Percentiles rank a stretch among this genome's conserved stretches.
Evolutionary conservation across 768 basidiomycete genomes (phyloP).

Genomic region (Mycena polygramma): DNA sequence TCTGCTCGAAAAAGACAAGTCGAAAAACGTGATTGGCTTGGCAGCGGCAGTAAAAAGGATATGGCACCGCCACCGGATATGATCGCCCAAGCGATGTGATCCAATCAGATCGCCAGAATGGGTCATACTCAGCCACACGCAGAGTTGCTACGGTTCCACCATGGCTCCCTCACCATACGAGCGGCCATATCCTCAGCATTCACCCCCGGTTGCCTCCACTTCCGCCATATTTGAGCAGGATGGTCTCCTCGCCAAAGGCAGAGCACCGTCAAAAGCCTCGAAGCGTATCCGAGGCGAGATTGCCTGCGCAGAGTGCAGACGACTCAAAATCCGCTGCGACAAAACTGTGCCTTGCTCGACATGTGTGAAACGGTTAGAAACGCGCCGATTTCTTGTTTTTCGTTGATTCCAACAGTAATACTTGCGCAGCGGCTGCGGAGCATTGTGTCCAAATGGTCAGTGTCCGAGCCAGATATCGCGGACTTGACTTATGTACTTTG

Average conservation of each 20-base stretch:
- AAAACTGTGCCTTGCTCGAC: slow-evolving; percentile 58
- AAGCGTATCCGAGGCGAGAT: slow-evolving; percentile 53
- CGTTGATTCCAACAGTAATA: neutral
- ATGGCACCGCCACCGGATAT: neutral
- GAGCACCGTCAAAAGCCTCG: slow-evolving; percentile 50
- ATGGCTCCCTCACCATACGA: slow-evolving; percentile 32
- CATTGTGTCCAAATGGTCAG: slow-evolving; percentile 66
- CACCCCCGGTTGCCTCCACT: slow-evolving; percentile 6
- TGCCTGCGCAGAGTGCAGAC: slow-evolving; percentile 53
- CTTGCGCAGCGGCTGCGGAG: slow-evolving; percentile 53
- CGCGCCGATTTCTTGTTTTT: neutral
- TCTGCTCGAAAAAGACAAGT: too few species aligned
- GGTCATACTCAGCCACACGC: neutral
- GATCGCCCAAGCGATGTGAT: neutral
- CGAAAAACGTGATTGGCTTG: too few species aligned
- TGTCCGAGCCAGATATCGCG: slow-evolving; percentile 3
- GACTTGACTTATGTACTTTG: slow-evolving; percentile 6
- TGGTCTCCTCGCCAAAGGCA: slow-evolving; percentile 16
- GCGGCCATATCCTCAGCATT: slow-evolving; percentile 20
- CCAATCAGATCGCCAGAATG: neutral
- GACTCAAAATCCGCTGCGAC: slow-evolving; percentile 53
- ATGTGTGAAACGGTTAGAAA: slow-evolving; percentile 57
- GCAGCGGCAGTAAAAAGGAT: neutral
- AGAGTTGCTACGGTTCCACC: neutral
- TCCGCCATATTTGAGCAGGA: slow-evolving; percentile 24